Conservation (phyloP, 371 early-diverging fungal species). For the Capniomyces stellatus region DNA sequence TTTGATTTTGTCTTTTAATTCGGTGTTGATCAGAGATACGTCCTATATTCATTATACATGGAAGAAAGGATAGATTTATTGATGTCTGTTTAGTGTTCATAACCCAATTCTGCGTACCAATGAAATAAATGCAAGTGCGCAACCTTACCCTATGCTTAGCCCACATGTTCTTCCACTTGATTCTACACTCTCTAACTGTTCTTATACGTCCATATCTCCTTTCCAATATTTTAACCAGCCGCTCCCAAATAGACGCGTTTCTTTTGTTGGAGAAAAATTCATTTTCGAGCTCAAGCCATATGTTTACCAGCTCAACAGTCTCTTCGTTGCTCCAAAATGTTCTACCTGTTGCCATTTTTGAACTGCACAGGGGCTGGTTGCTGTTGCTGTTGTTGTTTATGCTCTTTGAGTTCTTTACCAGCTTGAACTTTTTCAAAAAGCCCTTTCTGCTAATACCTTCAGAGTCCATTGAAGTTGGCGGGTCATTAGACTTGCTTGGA, state of each 20-base stretch:
- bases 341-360: slow-evolving; percentile 4
- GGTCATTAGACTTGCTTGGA: too few species aligned
- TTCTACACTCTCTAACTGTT: slow-evolving; percentile 23
- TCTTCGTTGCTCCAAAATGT: slow-evolving; percentile 25
- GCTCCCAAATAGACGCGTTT: slow-evolving; percentile 24
- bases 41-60: too few species aligned
- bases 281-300: slow-evolving; percentile 21
- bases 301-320: slow-evolving; percentile 19
- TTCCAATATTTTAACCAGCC: slow-evolving; percentile 19
- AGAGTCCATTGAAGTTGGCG: too few species aligned
- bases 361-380: neutral
- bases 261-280: slow-evolving; percentile 24
- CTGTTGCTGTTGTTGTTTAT: neutral
- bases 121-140: too few species aligned
- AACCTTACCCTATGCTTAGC: slow-evolving; percentile 25
- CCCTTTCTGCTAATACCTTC: too few species aligned
- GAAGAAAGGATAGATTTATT: too few species aligned
- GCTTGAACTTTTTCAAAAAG: neutral
- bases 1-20: slow-evolving; percentile 17
- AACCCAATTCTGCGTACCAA: too few species aligned
- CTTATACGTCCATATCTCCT: slow-evolving; percentile 18
- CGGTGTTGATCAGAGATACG: slow-evolving; percentile 9
- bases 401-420: neutral
- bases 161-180: slow-evolving; percentile 28
- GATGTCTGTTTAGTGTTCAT: too few species aligned